These are phyloP conservation scores for Phytopythium ostracodes DNA, from an alignment of 352 stramenopile species.

Conservation along the genomic window DNA sequence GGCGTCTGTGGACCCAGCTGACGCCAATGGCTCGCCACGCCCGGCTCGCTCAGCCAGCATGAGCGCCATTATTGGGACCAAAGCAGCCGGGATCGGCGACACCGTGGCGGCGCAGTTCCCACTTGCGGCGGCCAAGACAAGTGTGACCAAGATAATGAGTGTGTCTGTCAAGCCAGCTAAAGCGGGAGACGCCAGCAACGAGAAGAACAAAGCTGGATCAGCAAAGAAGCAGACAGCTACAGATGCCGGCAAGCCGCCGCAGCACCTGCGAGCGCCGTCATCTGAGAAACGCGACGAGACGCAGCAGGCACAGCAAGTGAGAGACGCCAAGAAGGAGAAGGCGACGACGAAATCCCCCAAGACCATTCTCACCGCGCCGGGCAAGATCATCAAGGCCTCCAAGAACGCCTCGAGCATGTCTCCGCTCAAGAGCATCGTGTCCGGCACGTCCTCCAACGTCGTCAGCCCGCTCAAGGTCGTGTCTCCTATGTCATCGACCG, in stretches of 20 bases:
- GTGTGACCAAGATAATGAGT: constrained; percentile 8
- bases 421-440: constrained; percentile 24
- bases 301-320: constrained; percentile 4
- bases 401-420: constrained; percentile 11
- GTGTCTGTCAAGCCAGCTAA: constrained; percentile 1
- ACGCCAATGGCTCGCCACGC: not conserved
- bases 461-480: constrained; percentile 31
- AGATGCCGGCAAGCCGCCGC: constrained; percentile 8
- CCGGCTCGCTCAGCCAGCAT: constrained; percentile 7
- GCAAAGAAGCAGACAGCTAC: constrained; percentile 11
- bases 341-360: constrained; percentile 21
- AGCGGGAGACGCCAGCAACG: not conserved
- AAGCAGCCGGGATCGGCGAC: not conserved
- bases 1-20: constrained; percentile 23
- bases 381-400: constrained; percentile 38
- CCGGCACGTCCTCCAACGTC: constrained; percentile 9
- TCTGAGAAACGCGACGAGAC: constrained; percentile 14
- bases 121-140: constrained; percentile 5
- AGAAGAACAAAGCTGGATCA: constrained; percentile 8
- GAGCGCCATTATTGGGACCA: constrained; percentile 7
- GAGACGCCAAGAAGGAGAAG: constrained; percentile 16
- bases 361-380: constrained; percentile 30
- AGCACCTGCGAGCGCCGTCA: constrained; percentile 3
- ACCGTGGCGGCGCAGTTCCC: not conserved
- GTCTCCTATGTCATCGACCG: constrained; percentile 16